Evolutionary conservation across 208 protist genomes (phyloP), one percentile per base, ranked within the genome.

Genomic region (Borovskyia barvae): DNA sequence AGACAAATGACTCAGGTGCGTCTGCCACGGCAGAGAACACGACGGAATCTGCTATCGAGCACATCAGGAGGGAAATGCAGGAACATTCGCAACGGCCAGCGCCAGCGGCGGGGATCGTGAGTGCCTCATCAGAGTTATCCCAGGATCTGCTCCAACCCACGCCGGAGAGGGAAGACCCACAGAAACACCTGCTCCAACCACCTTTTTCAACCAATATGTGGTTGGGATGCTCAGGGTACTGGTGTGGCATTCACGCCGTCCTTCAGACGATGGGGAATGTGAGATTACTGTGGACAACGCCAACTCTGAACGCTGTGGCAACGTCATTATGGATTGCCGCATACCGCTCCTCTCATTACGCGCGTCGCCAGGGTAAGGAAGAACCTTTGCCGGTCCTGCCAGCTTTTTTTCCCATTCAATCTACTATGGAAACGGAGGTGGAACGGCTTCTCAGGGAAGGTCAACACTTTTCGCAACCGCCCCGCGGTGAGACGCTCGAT

Each of bases 271-370:
- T 66, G 8, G 53, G 58, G 20, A 26, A 41, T 5, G 47, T 55
- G 11, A 24, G 36, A 6, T 50, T 67, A 5, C 19, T 61, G 15
- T 66, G 68, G 67, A 77, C 55, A 0, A 55, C 74, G 62, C 77
- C 77, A n/a, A 84, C 60, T 28, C 71, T 72, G 33, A 64, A 84
- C 49, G 53, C 40, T 2, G 57, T 26, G 3, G 72, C 76, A n/a
- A 60, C 66, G 26, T 28, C 9, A 4, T 46, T 47, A 46, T 83
- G 77, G 77, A 29, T 20, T 19, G 43, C 32, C 1, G 65, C 64
- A 0, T 74, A 48, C 47, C 15, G 36, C 5, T 22, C 66, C 1
- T 26, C 26, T 25, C 39, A 26, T 11, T 12, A 2, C 30, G 14
- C 39, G 9, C 1, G 29, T 20, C 20, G 22, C 1, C n/a, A 33